These are phyloP conservation scores for Cetraspora pellucida DNA, from an alignment of 192 early-diverging fungal genomes.

Conservation along the genomic window DNA sequence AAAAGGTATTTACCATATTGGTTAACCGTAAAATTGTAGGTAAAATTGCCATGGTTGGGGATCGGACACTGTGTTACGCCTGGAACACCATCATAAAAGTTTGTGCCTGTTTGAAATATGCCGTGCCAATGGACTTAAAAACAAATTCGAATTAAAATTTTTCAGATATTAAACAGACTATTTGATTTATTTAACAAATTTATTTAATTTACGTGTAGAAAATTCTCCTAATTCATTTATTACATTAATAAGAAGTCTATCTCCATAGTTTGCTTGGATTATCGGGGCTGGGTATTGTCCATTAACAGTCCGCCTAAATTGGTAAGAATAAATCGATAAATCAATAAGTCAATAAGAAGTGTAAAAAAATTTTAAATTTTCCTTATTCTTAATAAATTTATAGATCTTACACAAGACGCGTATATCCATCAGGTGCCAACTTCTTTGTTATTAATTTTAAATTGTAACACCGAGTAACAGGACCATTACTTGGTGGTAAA, in stretches of 20 bases:
- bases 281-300: conserved; percentile 50
- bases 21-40: conserved; percentile 38
- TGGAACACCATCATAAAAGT: conserved; percentile 52
- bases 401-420: conserved; percentile 51
- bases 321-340: no score
- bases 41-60: conserved; percentile 34
- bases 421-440: conserved; percentile 58
- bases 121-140: conserved; percentile 53
- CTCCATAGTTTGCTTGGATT: conserved; percentile 51
- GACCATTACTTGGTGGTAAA: not conserved
- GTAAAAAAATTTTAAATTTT: no score
- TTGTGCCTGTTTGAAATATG: conserved; percentile 55
- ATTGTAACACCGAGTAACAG: not conserved
- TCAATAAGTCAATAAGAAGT: no score
- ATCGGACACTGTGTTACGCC: conserved; percentile 46
- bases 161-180: not conserved
- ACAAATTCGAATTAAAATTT: not conserved
- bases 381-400: no score
- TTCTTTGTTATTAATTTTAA: not conserved
- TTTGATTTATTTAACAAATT: no score
- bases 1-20: conserved; percentile 30
- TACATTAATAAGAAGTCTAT: conserved; percentile 53
- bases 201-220: conserved; percentile 30
- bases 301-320: conserved; percentile 58
- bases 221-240: conserved; percentile 40